phyloP scores from a whole-genome alignment of 305 asterid genomes.

The Fraxinus sp. region DNA sequence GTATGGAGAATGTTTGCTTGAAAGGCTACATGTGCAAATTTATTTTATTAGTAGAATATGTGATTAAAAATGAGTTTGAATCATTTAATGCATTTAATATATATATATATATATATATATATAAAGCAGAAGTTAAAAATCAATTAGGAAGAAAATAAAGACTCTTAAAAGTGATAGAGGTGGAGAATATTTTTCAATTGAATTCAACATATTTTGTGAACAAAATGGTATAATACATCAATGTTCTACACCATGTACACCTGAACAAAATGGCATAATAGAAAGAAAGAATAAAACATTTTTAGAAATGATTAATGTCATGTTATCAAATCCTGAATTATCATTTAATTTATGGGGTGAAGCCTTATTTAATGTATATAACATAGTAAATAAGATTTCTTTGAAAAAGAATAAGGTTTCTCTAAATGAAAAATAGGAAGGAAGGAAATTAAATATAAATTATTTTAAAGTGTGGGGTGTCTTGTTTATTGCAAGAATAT shows the following conservation, averaged over 20 bases:
- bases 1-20: no score
- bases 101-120: no score
- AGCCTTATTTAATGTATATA: not conserved
- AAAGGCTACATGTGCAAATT: no score
- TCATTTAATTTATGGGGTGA: no score
- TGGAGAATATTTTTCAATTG: not conserved
- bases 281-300: not conserved
- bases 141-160: not conserved
- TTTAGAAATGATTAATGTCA: not conserved
- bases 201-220: not conserved
- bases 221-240: not conserved
- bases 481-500: no score
- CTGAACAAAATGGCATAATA: not conserved
- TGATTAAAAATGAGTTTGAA: no score
- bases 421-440: not conserved
- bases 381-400: not conserved
- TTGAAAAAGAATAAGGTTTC: not conserved
- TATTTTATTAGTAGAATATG: no score
- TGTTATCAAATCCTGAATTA: not conserved
- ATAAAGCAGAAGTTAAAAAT: not conserved
- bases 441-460: not conserved
- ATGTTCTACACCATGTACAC: not conserved
- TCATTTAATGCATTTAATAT: no score
- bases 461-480: not conserved
- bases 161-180: not conserved